Conservation (phyloP, 495 filamentous ascomycete species). For the Lentithecium fluviatile region DNA sequence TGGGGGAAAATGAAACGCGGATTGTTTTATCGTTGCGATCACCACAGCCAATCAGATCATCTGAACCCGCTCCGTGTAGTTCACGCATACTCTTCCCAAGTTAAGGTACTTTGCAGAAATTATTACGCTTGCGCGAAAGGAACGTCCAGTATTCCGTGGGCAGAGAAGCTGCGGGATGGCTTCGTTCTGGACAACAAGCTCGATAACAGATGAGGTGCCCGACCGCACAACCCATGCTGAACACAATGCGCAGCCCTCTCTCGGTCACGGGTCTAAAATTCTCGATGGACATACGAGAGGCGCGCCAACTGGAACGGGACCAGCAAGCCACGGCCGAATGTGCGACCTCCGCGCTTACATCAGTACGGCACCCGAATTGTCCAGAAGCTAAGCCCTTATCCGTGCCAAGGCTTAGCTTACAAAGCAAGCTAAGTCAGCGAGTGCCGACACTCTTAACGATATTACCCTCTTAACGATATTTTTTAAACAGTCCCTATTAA, state of each 20-base stretch:
- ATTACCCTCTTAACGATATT: no score
- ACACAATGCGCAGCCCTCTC: constrained; percentile 1
- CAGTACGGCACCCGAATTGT: constrained; percentile 1
- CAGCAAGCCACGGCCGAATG: constrained; percentile 2
- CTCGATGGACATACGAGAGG: constrained; percentile 1
- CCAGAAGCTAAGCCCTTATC: neutral
- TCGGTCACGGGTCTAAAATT: constrained; percentile 4
- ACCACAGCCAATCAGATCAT: constrained; percentile 4
- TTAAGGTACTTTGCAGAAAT: neutral
- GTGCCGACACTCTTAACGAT: no score
- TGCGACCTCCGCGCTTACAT: constrained; percentile 2
- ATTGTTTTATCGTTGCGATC: constrained; percentile 2
- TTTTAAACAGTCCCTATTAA: no score
- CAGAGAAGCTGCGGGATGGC: neutral
- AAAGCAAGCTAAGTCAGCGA: no score
- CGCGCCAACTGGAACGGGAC: constrained; percentile 1
- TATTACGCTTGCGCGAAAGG: constrained; percentile 4
- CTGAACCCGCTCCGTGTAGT: neutral
- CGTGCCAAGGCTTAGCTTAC: no score
- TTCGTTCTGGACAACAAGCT: constrained; percentile 4
- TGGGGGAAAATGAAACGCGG: neutral
- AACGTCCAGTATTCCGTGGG: constrained; percentile 2
- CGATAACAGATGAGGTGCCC: constrained; percentile 1
- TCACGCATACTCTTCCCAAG: constrained; percentile 1
- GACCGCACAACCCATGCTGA: constrained; percentile 1